These are phyloP conservation scores for Grammothele lineata DNA, from an alignment of 768 basidiomycete species.

Conservation along the genomic window DNA sequence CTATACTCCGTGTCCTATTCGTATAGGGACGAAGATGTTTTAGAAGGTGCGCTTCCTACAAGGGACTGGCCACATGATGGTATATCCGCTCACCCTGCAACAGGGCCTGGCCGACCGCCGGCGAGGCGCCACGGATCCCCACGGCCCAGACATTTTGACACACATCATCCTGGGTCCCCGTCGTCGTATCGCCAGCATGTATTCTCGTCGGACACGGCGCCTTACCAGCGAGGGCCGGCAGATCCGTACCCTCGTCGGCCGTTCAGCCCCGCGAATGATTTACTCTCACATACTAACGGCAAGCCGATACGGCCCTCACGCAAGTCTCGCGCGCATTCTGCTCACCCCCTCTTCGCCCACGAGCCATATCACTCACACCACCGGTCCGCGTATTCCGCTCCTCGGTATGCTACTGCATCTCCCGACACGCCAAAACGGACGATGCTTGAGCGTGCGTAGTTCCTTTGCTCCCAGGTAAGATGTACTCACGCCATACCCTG, in stretches of 20 bases:
- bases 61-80: background rate
- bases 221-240: conserved; percentile 6
- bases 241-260: conserved; percentile 16
- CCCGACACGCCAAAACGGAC: conserved; percentile 17
- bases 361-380: conserved; percentile 9
- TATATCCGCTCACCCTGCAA: background rate
- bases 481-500: background rate
- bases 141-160: conserved; percentile 11
- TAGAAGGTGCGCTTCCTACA: conserved; percentile 14
- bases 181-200: background rate
- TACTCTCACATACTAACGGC: conserved; percentile 14
- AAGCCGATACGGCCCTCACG: conserved; percentile 18
- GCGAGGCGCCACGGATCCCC: background rate
- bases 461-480: background rate
- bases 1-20: conserved; percentile 6
- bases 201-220: background rate
- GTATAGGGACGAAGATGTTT: conserved; percentile 6
- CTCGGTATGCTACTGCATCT: conserved; percentile 29
- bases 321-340: conserved; percentile 9
- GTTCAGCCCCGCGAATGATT: conserved; percentile 8
- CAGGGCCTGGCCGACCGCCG: conserved; percentile 12
- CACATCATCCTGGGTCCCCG: conserved; percentile 8
- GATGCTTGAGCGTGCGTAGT: conserved; percentile 59
- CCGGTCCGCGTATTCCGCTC: conserved; percentile 29
- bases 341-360: conserved; percentile 9